Conservation (phyloP, 805 yeast species). For the Candida mattraensis region DNA sequence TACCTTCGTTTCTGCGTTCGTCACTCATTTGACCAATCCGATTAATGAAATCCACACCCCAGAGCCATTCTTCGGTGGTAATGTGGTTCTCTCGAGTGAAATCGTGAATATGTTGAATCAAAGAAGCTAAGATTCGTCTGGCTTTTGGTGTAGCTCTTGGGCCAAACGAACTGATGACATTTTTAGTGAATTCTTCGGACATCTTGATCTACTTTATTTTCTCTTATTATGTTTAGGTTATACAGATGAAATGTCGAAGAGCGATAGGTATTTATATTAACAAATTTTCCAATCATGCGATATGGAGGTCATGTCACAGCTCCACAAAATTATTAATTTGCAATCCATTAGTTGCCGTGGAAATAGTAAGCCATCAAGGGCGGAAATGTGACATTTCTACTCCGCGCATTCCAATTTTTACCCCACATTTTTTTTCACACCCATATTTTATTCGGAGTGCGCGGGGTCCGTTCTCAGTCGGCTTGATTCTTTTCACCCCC, state of each 20-base stretch:
- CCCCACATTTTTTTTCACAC: conserved; percentile 5
- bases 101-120: conserved; percentile 37
- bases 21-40: conserved; percentile 36
- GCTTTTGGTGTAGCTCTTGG: conserved; percentile 30
- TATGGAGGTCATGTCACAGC: too few relatives aligned
- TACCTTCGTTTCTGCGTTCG: conserved; percentile 34
- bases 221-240: too few relatives aligned
- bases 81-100: conserved; percentile 36
- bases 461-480: too few relatives aligned
- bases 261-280: too few relatives aligned
- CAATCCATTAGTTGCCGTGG: too few relatives aligned
- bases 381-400: conserved; percentile 1
- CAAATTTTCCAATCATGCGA: too few relatives aligned
- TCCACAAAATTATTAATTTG: too few relatives aligned
- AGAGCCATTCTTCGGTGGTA: conserved; percentile 38
- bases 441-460: neutral
- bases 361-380: neutral
- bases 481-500: too few relatives aligned
- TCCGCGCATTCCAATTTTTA: neutral
- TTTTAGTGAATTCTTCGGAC: conserved; percentile 31
- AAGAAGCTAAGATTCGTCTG: conserved; percentile 24
- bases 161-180: conserved; percentile 31
- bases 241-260: too few relatives aligned
- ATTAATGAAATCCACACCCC: conserved; percentile 34
- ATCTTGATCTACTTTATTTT: too few relatives aligned